Conservation (phyloP, 2,329 filamentous ascomycete species). For the Arthrobotrys megalospora region DNA sequence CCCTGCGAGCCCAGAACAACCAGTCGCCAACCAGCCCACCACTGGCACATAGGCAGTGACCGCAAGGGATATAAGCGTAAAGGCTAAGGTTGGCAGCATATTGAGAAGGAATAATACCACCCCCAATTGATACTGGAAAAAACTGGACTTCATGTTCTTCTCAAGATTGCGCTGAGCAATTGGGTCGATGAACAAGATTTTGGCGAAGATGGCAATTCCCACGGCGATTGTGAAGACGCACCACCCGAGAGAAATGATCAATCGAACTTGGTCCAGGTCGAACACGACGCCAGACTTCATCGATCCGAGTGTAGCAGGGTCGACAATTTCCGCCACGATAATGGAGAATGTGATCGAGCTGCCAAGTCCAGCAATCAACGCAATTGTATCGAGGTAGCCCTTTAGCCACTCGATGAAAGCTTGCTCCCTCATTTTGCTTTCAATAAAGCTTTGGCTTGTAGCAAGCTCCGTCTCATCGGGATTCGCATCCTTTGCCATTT, state of each 20-base stretch:
- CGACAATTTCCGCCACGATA: constrained; percentile 53
- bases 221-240: constrained; percentile 56
- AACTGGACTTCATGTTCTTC: constrained; percentile 43
- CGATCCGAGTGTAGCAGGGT: constrained; percentile 33
- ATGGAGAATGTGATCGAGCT: constrained; percentile 59
- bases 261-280: constrained; percentile 51
- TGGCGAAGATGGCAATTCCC: constrained; percentile 52
- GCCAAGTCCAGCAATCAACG: constrained; percentile 49
- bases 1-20: constrained; percentile 41
- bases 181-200: constrained; percentile 56
- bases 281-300: constrained; percentile 46
- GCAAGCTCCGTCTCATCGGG: constrained; percentile 9
- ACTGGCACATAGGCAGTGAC: constrained; percentile 54
- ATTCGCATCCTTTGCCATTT: constrained; percentile 15
- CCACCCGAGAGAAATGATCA: constrained; percentile 58
- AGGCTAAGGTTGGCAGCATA: constrained; percentile 48
- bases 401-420: constrained; percentile 59
- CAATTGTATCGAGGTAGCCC: constrained; percentile 57
- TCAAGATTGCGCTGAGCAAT: constrained; percentile 52
- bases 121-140: constrained; percentile 45
- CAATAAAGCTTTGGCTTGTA: background rate
- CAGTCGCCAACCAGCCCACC: constrained; percentile 54
- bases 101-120: constrained; percentile 53
- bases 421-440: constrained; percentile 31
- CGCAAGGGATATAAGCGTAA: constrained; percentile 51